Evolutionary conservation across 805 yeast genomes (phyloP), one percentile per base, ranked within the genome.

Genomic region (Pichia manshurica): DNA sequence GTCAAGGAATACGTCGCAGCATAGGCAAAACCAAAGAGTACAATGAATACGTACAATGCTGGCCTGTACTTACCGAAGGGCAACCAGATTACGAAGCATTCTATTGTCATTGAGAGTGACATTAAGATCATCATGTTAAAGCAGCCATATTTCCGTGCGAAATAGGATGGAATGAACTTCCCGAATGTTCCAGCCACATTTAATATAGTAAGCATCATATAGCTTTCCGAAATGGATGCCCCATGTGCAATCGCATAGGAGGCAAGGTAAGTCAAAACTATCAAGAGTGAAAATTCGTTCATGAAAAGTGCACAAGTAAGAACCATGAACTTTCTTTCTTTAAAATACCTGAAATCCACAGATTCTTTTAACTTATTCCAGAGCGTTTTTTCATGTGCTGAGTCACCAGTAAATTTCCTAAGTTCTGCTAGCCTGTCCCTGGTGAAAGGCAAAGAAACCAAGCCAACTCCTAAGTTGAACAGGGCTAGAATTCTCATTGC

Each of bases 1-100:
- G 81, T 73, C 44, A 83, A 61, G 1, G 86, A 74, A 42, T 84
- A 69, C 5, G 81, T 75, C 19, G 84, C 72, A 7, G 86, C 75
- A 37, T 77, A 70, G 51, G 75, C 74, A 53, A 81, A 76, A 0
- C 87, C 87, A 55, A 73, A 73, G 1, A 73, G 39, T 1, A 69
- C 75, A 8, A 82, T 66, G 59, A 79, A 83, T 0, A 70, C 71
- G 53, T 77, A 79, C 38, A 82, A 56, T 0, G 71, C 73, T 3
- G 59, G 61, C 28, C 63, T 55, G 40, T 61, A 56, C 13, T 58
- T 49, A 2, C 84, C 86, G 50, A 79, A 76, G 2, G 88, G 88
- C 17, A 81, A 62, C 87, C 88, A 82, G n/a, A 83, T 56, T 0
- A 70, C 66, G 43, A 82, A 67, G 4, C 77, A 71, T 23, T 73